phyloP scores from a whole-genome alignment of 805 yeast species.

The Lipomyces lipofer region DNA sequence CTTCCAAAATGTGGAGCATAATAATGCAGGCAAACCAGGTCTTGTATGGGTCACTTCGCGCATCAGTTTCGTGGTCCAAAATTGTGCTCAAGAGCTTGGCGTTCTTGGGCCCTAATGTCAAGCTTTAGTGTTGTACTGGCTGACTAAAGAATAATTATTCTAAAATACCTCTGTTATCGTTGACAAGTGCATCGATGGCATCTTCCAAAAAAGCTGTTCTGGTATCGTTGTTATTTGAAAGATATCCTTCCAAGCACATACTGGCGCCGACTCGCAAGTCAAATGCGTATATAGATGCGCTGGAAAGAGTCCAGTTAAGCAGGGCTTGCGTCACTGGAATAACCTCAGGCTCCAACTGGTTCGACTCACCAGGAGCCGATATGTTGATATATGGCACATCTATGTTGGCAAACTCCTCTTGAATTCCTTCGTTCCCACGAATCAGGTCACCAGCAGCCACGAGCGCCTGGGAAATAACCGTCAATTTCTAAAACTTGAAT shows the following conservation, averaged over 20 bases:
- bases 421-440: conserved; percentile 63
- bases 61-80: conserved; percentile 72
- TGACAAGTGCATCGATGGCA: conserved; percentile 49
- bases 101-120: too few species aligned
- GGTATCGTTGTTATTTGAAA: conserved; percentile 62
- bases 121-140: too few species aligned
- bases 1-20: conserved; percentile 62
- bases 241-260: conserved; percentile 64
- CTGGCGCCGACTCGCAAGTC: conserved; percentile 77
- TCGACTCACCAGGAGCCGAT: conserved; percentile 46
- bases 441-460: conserved; percentile 77
- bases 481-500: conserved; percentile 67
- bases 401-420: conserved; percentile 68
- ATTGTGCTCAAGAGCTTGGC: conserved; percentile 70
- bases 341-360: conserved; percentile 39
- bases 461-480: conserved; percentile 54
- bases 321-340: conserved; percentile 75
- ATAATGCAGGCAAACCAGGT: conserved; percentile 79
- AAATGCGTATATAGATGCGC: conserved; percentile 81
- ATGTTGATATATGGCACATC: conserved; percentile 95
- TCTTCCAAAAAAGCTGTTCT: conserved; percentile 63
- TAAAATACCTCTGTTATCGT: conserved; percentile 17
- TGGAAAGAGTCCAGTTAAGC: conserved; percentile 76
- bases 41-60: conserved; percentile 79
- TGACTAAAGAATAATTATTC: too few species aligned